phyloP scores from a whole-genome alignment of 371 early-diverging fungal genomes.

The Spiromyces aspiralis region DNA sequence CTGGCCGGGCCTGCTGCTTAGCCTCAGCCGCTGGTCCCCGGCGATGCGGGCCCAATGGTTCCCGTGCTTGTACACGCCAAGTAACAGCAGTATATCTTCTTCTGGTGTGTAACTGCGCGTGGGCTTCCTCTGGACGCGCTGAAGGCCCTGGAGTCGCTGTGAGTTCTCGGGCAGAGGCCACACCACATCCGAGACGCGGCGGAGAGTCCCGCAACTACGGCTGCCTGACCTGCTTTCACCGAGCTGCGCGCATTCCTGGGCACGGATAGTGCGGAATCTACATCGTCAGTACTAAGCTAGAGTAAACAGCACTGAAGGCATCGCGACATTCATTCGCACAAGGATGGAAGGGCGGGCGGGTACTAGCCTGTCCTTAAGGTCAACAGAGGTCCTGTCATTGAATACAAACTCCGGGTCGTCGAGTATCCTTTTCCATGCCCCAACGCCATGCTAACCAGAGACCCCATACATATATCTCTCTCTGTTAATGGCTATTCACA shows the following conservation, averaged over 20 bases:
- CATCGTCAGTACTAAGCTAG: no score
- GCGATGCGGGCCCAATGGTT: constrained; percentile 26
- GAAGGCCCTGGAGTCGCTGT: constrained; percentile 22
- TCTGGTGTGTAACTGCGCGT: constrained; percentile 23
- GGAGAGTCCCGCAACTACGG: constrained; percentile 4
- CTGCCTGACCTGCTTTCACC: constrained; percentile 4
- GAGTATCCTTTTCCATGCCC: constrained; percentile 28
- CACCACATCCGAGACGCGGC: constrained; percentile 22
- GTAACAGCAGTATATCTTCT: constrained; percentile 18
- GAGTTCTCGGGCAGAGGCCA: constrained; percentile 23
- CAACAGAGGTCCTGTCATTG: constrained; percentile 27
- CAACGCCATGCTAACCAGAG: constrained; percentile 29
- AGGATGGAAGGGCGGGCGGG: no score
- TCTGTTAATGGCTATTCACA: no score
- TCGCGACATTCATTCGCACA: no score
- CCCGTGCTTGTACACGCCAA: constrained; percentile 21
- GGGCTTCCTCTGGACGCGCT: constrained; percentile 24
- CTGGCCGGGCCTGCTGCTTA: constrained; percentile 19
- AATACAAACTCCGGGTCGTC: constrained; percentile 23
- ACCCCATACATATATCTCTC: no score
- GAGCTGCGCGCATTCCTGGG: constrained; percentile 22
- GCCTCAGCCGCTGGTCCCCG: constrained; percentile 16
- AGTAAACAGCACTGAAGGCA: no score
- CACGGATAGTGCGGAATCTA: constrained; percentile 25
- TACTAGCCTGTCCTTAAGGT: constrained; percentile 29